Base-by-base conservation (phyloP, 495 filamentous ascomycete species). In the Penicillium cataractarum region DNA sequence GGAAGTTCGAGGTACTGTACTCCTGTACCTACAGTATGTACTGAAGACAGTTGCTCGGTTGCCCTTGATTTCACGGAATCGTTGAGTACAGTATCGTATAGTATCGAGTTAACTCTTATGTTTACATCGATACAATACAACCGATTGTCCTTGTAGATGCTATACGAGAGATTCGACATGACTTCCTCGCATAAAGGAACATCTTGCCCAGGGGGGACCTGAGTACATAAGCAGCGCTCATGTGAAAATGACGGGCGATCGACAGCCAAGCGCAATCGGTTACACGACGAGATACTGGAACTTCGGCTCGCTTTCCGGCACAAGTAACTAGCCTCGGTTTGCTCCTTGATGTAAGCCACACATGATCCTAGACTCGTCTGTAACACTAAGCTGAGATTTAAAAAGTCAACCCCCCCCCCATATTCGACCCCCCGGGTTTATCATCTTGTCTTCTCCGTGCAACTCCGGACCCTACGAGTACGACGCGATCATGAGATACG, bases 401-500 rank as follows among this genome's bases (percentile, higher is more conserved):
- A 60, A 65, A 19, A 35, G 15, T 21, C 13, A 5, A 7, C 35
- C n/a, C 22, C 31, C 57, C 44, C 44, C 6, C 9, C 44, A 13
- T 10, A 10, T 13, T 13, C 12, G 6, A 22, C 17, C n/a, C 40
- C 40, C 40, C 55, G n/a, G 55, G 22, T 17, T 32, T 32, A n/a
- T 33, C 29, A 2, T 21, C 7, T 58, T 27, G 31, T 21, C 31
- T n/a, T 35, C 46, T 24, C n/a, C 0, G 2, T 22, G 26, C 21
- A 17, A 46, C 44, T 32, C 46, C n/a, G n/a, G 33, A 44, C 33
- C 15, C 24, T 22, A 44, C 55, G 15, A 31, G 31, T 13, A 35
- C 57, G 24, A 46, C 58, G 57, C 49, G 13, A 64, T 26, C 33
- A 74, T 74, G 55, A 79, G 68, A 65, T 37, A 74, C 27, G 10